These are phyloP conservation scores for Phytophthora macrochlamydospora DNA, from an alignment of 352 stramenopile genomes.

Conservation along the genomic window DNA sequence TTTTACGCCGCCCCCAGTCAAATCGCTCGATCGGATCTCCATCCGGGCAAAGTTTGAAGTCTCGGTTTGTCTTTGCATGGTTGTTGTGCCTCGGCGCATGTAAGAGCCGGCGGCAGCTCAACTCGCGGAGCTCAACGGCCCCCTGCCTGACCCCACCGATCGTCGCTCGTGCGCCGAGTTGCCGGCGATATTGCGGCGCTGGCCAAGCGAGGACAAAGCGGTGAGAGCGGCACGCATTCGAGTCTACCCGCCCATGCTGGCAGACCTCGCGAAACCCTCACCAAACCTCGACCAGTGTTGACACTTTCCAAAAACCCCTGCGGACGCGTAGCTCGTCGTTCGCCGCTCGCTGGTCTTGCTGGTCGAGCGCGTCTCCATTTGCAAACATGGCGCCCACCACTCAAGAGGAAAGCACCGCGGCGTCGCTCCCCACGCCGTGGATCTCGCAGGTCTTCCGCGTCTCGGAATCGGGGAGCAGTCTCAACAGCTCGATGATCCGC, in stretches of 20 bases:
- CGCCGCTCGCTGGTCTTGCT: constrained; percentile 6
- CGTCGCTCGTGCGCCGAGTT: constrained; percentile 8
- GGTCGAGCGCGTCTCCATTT: constrained; percentile 5
- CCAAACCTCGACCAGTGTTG: constrained; percentile 16
- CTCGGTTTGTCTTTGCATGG: constrained; percentile 22
- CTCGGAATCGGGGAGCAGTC: constrained; percentile 16
- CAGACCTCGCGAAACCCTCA: constrained; percentile 12
- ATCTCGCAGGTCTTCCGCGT: constrained; percentile 30
- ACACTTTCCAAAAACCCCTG: constrained; percentile 22
- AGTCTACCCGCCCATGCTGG: constrained; percentile 14
- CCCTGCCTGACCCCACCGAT: constrained; percentile 28
- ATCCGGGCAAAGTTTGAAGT: constrained; percentile 19
- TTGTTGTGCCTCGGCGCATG: not conserved
- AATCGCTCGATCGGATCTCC: constrained; percentile 18
- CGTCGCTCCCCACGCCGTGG: constrained; percentile 18
- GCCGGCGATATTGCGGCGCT: constrained; percentile 8
- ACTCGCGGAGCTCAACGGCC: not conserved
- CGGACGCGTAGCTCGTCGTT: constrained; percentile 9
- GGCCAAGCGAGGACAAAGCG: constrained; percentile 1
- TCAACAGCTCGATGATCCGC: constrained; percentile 19
- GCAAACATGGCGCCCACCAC: constrained; percentile 22
- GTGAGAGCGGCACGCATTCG: not conserved
- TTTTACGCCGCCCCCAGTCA: not conserved
- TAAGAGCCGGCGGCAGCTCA: constrained; percentile 4
- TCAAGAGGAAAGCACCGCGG: constrained; percentile 16